Evolutionary conservation across 768 basidiomycete species (phyloP).

Genomic region (Termitomyces bulborhizus): DNA sequence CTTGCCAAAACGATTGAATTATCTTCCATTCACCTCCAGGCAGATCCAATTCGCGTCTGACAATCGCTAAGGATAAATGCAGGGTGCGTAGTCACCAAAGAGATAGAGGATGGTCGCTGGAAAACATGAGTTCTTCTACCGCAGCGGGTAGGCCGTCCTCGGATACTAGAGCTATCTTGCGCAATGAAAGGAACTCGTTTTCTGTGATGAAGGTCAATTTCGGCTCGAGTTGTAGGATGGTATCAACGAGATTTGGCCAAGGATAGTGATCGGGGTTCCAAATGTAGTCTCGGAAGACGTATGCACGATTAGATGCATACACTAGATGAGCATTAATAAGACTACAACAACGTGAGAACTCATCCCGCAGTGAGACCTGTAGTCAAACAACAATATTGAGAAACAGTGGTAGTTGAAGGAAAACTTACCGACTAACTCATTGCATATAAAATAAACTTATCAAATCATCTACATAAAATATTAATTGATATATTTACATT

Average conservation of each 20-base stretch:
- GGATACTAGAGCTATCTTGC: conserved; percentile 58
- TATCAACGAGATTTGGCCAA: conserved; percentile 50
- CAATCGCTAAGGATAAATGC: conserved; percentile 55
- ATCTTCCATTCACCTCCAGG: conserved; percentile 50
- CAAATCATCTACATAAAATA: no score
- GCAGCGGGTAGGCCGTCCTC: conserved; percentile 62
- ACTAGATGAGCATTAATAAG: conserved; percentile 46
- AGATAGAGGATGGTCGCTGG: conserved; percentile 45
- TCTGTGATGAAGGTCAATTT: conserved; percentile 60
- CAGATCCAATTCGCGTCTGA: conserved; percentile 45
- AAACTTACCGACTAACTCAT: no score
- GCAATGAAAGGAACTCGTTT: conserved; percentile 51
- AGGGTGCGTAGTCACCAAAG: conserved; percentile 49
- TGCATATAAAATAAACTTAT: no score
- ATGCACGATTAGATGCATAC: conserved; percentile 41
- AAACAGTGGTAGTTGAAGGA: no score
- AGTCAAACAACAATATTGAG: no score
- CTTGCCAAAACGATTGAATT: conserved; percentile 55
- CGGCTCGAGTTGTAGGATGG: conserved; percentile 50
- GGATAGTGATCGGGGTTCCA: conserved; percentile 38
- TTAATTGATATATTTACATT: no score
- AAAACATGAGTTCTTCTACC: conserved; percentile 51
- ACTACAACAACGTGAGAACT: conserved; percentile 16
- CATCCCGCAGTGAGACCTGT: not conserved
- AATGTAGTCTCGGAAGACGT: conserved; percentile 40